A percentile compares a stretch with the other conserved stretches of the same genome.
phyloP scores from a whole-genome alignment of 2,329 filamentous ascomycete genomes.

The Exophiala sp. region DNA sequence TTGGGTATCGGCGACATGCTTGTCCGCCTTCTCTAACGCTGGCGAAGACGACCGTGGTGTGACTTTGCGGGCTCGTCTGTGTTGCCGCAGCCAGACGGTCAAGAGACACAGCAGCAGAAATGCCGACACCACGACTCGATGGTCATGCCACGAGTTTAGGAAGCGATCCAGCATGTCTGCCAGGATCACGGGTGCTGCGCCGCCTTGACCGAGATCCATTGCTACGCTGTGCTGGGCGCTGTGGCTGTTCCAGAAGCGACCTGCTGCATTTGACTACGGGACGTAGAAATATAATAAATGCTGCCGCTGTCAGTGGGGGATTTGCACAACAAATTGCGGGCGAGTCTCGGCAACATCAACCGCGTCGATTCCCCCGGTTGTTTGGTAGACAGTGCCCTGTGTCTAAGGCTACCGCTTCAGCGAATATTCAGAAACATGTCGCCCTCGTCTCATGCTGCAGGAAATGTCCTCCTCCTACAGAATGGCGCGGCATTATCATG shows the following conservation, averaged over 20 bases:
- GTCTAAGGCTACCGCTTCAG: too few species aligned
- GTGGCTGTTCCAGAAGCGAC: not conserved
- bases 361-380: too few species aligned
- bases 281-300: not conserved
- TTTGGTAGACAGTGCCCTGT: too few species aligned
- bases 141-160: slow-evolving; percentile 25
- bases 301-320: not conserved
- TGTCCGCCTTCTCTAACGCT: slow-evolving; percentile 18
- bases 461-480: too few species aligned
- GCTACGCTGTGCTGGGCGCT: too few species aligned
- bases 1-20: slow-evolving; percentile 13
- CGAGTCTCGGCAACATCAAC: not conserved
- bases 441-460: too few species aligned
- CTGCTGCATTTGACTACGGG: not conserved
- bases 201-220: slow-evolving; percentile 26
- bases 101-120: slow-evolving; percentile 12
- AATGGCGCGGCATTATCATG: too few species aligned
- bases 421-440: too few species aligned
- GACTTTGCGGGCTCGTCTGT: slow-evolving; percentile 7
- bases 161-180: slow-evolving; percentile 26
- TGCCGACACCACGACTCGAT: slow-evolving; percentile 16
- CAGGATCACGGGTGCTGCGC: slow-evolving; percentile 20
- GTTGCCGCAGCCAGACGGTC: slow-evolving; percentile 11
- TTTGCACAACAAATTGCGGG: too few species aligned
- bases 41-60: slow-evolving; percentile 14